Evolutionary conservation across 75 land plant species (phyloP).

Genomic region (Adiantum capillusveneris): DNA sequence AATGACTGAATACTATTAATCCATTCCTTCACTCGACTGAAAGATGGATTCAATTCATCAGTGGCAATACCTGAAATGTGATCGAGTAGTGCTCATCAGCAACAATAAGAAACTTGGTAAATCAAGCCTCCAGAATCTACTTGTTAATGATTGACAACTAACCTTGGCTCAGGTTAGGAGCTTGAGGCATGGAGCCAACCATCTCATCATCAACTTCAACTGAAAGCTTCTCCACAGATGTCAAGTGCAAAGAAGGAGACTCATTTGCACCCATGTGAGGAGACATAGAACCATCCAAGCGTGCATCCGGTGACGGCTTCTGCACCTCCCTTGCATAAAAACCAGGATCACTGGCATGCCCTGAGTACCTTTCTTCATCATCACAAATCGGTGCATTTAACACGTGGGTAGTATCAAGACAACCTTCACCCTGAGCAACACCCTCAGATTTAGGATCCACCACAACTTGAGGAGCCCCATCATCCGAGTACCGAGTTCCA

Average conservation of each 20-base stretch:
- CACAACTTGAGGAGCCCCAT: background rate
- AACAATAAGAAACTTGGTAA: background rate
- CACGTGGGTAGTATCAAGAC: too few species aligned
- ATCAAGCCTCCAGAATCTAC: background rate
- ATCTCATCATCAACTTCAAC: too few species aligned
- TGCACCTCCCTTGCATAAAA: background rate
- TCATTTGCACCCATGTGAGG: background rate
- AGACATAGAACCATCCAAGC: background rate
- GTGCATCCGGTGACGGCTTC: background rate
- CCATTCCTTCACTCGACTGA: constrained; percentile 56
- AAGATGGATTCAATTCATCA: background rate
- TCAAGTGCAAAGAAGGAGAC: too few species aligned
- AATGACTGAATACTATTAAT: constrained; percentile 29
- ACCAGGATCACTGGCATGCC: constrained; percentile 2
- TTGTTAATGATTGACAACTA: too few species aligned
- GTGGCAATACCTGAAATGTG: background rate
- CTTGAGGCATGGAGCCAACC: too few species aligned
- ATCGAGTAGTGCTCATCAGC: background rate
- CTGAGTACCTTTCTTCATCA: background rate
- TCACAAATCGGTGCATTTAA: too few species aligned
- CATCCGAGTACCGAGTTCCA: background rate
- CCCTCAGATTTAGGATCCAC: background rate
- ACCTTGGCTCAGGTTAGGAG: too few species aligned
- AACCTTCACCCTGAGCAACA: background rate
- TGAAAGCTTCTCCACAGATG: too few species aligned